Conservation (phyloP, 1,139 yeast species). For the Taiozyma sp. region DNA sequence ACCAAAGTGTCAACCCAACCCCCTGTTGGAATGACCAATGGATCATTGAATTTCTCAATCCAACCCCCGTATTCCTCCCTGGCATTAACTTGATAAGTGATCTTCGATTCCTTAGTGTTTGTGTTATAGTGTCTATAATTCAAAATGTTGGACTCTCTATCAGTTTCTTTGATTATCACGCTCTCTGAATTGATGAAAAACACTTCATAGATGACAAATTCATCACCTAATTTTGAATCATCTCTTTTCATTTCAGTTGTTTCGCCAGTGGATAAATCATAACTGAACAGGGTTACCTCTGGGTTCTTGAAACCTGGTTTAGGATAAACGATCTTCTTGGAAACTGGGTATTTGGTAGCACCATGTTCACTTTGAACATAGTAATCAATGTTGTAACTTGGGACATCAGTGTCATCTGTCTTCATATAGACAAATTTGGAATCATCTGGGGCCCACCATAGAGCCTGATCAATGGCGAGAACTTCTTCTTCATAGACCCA, state of each 20-base stretch:
- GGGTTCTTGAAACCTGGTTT: conserved; percentile 80
- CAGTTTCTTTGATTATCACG: conserved; percentile 57
- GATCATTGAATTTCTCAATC: conserved; percentile 36
- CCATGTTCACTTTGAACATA: conserved; percentile 42
- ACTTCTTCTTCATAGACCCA: conserved; percentile 95
- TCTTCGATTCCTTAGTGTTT: conserved; percentile 26
- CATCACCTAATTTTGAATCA: conserved; percentile 37
- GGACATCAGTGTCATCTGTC: conserved; percentile 68
- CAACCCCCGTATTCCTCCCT: conserved; percentile 47
- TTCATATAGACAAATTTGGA: conserved; percentile 52
- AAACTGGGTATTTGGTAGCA: conserved; percentile 55
- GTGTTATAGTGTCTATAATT: conserved; percentile 45
- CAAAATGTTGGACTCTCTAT: conserved; percentile 58
- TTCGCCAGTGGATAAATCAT: conserved; percentile 30
- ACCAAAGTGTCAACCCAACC: conserved; percentile 67
- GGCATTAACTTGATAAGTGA: conserved; percentile 39
- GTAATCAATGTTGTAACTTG: conserved; percentile 58
- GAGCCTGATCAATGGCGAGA: conserved; percentile 47
- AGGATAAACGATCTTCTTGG: conserved; percentile 60
- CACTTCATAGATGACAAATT: conserved; percentile 60
- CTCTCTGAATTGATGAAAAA: conserved; percentile 52
- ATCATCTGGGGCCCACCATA: conserved; percentile 81
- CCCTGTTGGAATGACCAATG: conserved; percentile 30
- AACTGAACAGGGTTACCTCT: conserved; percentile 40
- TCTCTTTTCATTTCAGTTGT: conserved; percentile 14